Base-by-base conservation (phyloP, 2,329 filamentous ascomycete species). In the Lecanicillium sp. region DNA sequence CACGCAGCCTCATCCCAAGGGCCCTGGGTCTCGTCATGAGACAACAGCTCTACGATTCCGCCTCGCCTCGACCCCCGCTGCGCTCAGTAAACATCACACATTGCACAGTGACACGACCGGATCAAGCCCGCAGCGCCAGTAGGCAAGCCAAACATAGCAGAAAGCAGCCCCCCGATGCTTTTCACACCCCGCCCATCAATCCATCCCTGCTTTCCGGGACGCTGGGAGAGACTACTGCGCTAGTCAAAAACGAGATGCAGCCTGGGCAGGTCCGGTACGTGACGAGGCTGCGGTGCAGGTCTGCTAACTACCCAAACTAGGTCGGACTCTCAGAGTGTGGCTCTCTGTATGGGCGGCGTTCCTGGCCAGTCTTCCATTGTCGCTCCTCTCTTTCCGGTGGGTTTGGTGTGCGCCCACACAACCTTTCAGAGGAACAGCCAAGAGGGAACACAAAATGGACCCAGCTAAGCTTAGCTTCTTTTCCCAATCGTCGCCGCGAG, bases 171-270 rank as follows among this genome's bases (percentile, higher is more conserved):
- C 23, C 23, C 19, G 26, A 37, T 33, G 30, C 30, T 33, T 17
- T 14, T 23, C 7, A 12, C n/a, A 10, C 26, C 17, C 20, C 7
- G 24, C 38, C n/a, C 14, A 24, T 19, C 19, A 27, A 21, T 12
- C 8, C 26, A 39, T 39, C 10, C 36, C 36, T 46, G 15, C 27
- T 39, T 46, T 39, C 35, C 36, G 20, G 36, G 14, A 26, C 20
- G 17, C 27, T 40, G 44, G 44, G 35, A 46, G 44, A 40, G 36
- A 46, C 27, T 24, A 40, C 44, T 40, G 27, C 35, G 27, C 44
- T 39, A 46, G 23, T 12, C n/a, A n/a, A n/a, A n/a, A n/a, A n/a
- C n/a, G n/a, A n/a, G n/a, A n/a, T n/a, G n/a, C n/a, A n/a, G n/a
- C n/a, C n/a, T n/a, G n/a, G n/a, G n/a, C n/a, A n/a, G n/a, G n/a